These are phyloP conservation scores for Selenicereus undatus DNA, from an alignment of 148 eudicot species.

Conservation along the genomic window DNA sequence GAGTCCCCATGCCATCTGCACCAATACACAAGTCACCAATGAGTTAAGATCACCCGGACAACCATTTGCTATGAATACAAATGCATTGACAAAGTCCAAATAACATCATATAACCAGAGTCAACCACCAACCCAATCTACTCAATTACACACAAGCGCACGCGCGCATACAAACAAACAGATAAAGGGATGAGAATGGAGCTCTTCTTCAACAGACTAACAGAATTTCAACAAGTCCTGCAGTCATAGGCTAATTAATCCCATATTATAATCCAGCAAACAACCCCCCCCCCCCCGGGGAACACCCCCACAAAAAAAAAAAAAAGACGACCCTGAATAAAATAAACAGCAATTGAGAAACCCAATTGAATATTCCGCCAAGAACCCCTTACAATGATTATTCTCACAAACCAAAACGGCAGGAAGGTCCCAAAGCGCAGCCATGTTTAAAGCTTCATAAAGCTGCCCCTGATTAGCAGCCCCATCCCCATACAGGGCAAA, in stretches of 20 bases:
- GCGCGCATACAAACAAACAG: neutral
- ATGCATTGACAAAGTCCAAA: neutral
- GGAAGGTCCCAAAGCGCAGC: conserved; percentile 98
- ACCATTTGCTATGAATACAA: neutral
- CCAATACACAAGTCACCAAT: conserved; percentile 1
- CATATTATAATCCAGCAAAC: neutral
- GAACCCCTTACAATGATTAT: conserved; percentile 71
- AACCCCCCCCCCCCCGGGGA: neutral
- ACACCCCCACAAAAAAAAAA: too few relatives aligned
- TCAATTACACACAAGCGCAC: neutral
- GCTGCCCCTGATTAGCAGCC: conserved; percentile 94
- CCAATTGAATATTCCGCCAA: neutral
- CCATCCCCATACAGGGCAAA: conserved; percentile 93
- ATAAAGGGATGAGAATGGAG: neutral
- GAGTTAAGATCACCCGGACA: neutral
- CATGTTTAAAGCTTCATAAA: conserved; percentile 95
- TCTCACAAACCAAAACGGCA: conserved; percentile 92
- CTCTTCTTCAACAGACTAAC: neutral
- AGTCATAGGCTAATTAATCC: neutral
- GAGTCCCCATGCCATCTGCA: conserved; percentile 98
- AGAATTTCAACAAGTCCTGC: too few relatives aligned
- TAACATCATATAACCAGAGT: neutral
- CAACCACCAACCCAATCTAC: neutral
- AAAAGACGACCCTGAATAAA: neutral
- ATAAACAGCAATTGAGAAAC: neutral